Evolutionary conservation across 2,329 filamentous ascomycete genomes (phyloP).

Genomic region (Zalaria sp.): DNA sequence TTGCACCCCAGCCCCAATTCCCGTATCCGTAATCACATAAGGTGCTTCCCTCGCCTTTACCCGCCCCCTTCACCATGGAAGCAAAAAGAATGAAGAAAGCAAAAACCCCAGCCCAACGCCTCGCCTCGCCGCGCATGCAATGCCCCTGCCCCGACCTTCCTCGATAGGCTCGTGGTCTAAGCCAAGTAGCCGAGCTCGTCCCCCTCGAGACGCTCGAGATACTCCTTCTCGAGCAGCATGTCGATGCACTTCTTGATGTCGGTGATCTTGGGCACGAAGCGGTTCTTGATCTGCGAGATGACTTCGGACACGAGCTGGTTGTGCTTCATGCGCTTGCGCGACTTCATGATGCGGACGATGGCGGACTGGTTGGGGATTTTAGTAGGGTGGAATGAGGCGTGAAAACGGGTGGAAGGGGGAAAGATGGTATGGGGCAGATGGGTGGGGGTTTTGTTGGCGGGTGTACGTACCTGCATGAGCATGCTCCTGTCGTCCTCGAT

Average conservation of each 20-base stretch:
- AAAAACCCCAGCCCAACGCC: too few species aligned
- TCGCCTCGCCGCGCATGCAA: too few species aligned
- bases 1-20: too few species aligned
- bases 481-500: conserved; percentile 97
- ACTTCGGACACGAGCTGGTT: conserved; percentile 86
- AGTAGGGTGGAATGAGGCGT: too few species aligned
- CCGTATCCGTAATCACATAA: too few species aligned
- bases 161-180: conserved; percentile 21
- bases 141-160: too few species aligned
- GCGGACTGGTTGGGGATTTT: conserved; percentile 51
- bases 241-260: conserved; percentile 99
- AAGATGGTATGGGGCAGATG: too few species aligned
- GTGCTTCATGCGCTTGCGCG: conserved; percentile 97
- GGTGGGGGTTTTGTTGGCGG: too few species aligned
- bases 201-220: conserved; percentile 85
- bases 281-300: conserved; percentile 83
- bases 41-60: too few species aligned
- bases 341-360: conserved; percentile 99
- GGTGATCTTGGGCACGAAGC: conserved; percentile 81
- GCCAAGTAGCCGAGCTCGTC: conserved; percentile 92
- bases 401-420: too few species aligned
- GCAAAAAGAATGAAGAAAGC: too few species aligned
- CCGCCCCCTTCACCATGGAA: too few species aligned
- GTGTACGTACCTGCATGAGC: conserved; percentile 70
- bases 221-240: conserved; percentile 96